Evolutionary conservation across 495 filamentous ascomycete species (phyloP).

Genomic region (Podospora pseudocomata): DNA sequence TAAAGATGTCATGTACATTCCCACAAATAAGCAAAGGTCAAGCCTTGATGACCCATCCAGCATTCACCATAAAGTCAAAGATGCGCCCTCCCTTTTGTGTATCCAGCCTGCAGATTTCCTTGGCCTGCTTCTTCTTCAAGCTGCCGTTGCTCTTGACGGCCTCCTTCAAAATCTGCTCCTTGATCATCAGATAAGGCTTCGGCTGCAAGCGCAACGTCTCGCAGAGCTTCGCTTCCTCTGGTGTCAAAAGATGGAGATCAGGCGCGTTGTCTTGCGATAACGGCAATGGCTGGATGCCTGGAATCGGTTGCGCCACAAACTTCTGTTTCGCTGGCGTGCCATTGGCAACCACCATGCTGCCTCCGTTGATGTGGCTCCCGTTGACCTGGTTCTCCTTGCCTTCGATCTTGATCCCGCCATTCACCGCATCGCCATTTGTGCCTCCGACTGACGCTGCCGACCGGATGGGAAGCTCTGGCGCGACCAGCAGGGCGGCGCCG

Average conservation of each 20-base stretch:
- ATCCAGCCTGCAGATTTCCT: constrained; percentile 55
- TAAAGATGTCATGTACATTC: neutral
- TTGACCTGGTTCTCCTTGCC: constrained; percentile 30
- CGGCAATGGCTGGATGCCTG: constrained; percentile 60
- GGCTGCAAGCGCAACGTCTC: constrained; percentile 76
- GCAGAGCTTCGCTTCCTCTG: constrained; percentile 83
- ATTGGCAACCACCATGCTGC: constrained; percentile 40
- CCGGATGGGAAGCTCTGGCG: constrained; percentile 68
- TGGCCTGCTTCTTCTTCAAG: constrained; percentile 86
- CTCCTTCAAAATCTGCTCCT: constrained; percentile 82
- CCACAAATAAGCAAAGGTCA: constrained; percentile 20
- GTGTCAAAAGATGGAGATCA: constrained; percentile 81
- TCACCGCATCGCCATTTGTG: constrained; percentile 14
- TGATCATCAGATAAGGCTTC: constrained; percentile 92
- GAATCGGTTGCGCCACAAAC: constrained; percentile 44
- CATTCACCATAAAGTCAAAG: constrained; percentile 91
- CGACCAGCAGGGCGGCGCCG: constrained; percentile 67
- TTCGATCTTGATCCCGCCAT: constrained; percentile 27
- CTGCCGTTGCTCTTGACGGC: constrained; percentile 81
- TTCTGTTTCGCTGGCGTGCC: constrained; percentile 41
- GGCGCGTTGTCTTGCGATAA: constrained; percentile 72
- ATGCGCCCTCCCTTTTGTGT: constrained; percentile 59
- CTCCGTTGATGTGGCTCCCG: constrained; percentile 39
- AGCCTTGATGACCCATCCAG: constrained; percentile 84
- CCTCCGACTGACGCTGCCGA: constrained; percentile 25